Evolutionary conservation across 257 asterid species (phyloP), one percentile per base, ranked within the genome.

Genomic region (Sherardia arvensis): DNA sequence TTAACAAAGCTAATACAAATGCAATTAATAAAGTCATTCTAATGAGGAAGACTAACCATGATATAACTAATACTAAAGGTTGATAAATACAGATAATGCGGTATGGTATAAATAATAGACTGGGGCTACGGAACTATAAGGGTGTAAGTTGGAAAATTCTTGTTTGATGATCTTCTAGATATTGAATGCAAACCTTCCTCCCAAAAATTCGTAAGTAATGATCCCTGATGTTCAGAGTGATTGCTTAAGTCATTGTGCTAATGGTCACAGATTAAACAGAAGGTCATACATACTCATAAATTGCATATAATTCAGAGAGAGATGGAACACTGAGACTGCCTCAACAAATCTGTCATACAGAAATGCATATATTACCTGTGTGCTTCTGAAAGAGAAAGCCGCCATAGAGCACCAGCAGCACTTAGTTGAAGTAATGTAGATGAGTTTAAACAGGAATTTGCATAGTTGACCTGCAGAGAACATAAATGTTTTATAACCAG

Each of bases 1-100:
- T 85, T 87, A 48, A 95, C 93, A 67, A 90, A 85, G 79, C 94
- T 90, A 67, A 71, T 27, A 22, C 20, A 70, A 51, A 67, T 20
- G 27, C n/a, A 48, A 34, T 33, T 65, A 69, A 64, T 2, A 1
- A 18, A 14, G 61, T 30, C 63, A 62, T n/a, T 11, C 48, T 9
- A 28, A 32, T 62, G 25, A 54, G 61, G 10, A 67, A 34, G 25
- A 57, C 47, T 43, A 4, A 64, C 47, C 8, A 48, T 32, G 59
- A 59, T 58, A 47, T 17, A 15, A 65, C 11, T 25, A 48, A 48
- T 18, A 7, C 25, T 47, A 47, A 43, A 12, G 49, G 64, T 25
- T n/a, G n/a, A n/a, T n/a, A n/a, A n/a, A n/a, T n/a, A 17, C 28
- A 56, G 21, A 56, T 54, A n/a, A 23, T 54, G 4, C 7, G 7